These are phyloP conservation scores for Apiospora hydei DNA, from an alignment of 2,329 filamentous ascomycete species.

Conservation along the genomic window DNA sequence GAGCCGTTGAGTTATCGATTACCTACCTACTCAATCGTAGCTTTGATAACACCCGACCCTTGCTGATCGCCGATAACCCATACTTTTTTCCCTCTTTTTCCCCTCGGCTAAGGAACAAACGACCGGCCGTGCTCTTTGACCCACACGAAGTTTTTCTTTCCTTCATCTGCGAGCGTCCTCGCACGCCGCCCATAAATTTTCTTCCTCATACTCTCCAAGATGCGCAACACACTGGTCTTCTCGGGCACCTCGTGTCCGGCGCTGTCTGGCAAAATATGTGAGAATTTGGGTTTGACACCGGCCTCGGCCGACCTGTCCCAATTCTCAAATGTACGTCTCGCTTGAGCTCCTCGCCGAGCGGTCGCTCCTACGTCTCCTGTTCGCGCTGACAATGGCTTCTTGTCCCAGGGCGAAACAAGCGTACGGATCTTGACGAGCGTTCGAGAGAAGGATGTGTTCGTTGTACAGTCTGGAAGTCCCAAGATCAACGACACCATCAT, in stretches of 20 bases:
- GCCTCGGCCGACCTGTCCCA: constrained; percentile 71
- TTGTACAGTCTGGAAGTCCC: constrained; percentile 94
- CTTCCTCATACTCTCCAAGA: constrained; percentile 42
- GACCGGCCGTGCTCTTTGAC: constrained; percentile 21
- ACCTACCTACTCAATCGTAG: not conserved
- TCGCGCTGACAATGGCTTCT: constrained; percentile 30
- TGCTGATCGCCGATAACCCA: not conserved
- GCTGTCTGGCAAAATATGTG: constrained; percentile 71
- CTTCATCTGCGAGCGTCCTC: constrained; percentile 35
- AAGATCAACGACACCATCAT: constrained; percentile 99
- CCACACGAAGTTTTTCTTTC: constrained; percentile 38
- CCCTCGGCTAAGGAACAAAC: constrained; percentile 27
- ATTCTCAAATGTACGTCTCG: constrained; percentile 69
- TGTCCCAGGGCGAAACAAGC: constrained; percentile 69
- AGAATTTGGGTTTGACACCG: constrained; percentile 70
- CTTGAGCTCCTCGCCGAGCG: constrained; percentile 4
- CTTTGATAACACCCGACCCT: not conserved
- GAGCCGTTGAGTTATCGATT: not conserved
- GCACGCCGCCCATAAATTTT: constrained; percentile 37
- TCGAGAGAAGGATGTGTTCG: constrained; percentile 98
- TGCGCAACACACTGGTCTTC: constrained; percentile 74
- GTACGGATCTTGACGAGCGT: constrained; percentile 77
- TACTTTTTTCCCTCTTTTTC: constrained; percentile 4
- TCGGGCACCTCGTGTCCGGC: constrained; percentile 71
- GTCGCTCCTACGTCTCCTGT: constrained; percentile 7